phyloP scores from a whole-genome alignment of 1,284 basidiomycete genomes.

The Blastosporella zonata region DNA sequence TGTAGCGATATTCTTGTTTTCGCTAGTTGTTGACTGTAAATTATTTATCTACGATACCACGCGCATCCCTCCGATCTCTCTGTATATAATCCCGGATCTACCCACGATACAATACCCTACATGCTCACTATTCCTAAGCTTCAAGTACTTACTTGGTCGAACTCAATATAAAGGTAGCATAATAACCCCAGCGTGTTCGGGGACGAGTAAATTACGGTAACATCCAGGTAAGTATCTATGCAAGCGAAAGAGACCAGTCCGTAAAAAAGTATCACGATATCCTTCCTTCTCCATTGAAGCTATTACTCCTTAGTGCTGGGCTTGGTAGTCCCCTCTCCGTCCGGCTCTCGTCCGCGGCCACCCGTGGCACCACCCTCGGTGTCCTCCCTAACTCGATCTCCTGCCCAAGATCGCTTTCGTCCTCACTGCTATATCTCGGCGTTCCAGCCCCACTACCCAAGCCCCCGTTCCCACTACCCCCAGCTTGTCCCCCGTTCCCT shows the following conservation, averaged over 20 bases:
- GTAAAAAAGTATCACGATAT: constrained; percentile 15
- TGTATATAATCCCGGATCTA: background rate
- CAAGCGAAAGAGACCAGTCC: constrained; percentile 1
- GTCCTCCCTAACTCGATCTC: constrained; percentile 22
- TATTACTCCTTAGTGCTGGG: constrained; percentile 43
- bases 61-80: background rate
- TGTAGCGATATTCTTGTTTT: constrained; percentile 6
- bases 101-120: constrained; percentile 2
- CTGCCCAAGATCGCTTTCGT: constrained; percentile 36
- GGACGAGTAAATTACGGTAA: constrained; percentile 2
- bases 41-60: constrained; percentile 9
- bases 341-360: constrained; percentile 46
- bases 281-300: constrained; percentile 19
- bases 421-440: constrained; percentile 56
- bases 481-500: constrained; percentile 18
- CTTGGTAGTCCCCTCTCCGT: constrained; percentile 56
- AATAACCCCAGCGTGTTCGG: constrained; percentile 3
- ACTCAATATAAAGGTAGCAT: background rate
- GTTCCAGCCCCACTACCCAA: constrained; percentile 36
- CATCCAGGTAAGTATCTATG: constrained; percentile 7
- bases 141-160: background rate
- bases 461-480: constrained; percentile 11
- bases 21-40: constrained; percentile 1
- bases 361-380: constrained; percentile 12
- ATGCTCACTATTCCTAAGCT: background rate